phyloP scores from a whole-genome alignment of 257 asterid species.

The Nicotiana tomentosiformis region DNA sequence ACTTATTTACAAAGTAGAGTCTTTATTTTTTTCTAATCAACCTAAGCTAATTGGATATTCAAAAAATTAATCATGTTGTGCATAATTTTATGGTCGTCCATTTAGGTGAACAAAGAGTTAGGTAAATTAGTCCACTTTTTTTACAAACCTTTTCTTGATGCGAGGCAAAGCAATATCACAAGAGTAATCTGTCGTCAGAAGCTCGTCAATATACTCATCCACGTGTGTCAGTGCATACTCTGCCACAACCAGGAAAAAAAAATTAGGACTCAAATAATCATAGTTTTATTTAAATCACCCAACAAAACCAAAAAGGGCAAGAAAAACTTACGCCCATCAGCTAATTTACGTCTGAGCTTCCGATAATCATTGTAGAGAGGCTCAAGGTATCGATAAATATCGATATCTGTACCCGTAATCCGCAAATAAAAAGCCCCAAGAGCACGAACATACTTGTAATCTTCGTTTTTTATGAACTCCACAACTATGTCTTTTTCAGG shows the following conservation, averaged over 20 bases:
- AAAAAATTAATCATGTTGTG: background rate
- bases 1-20: background rate
- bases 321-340: constrained; percentile 58
- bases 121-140: no score
- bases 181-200: constrained; percentile 79
- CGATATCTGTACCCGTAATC: constrained; percentile 84
- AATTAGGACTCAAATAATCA: background rate
- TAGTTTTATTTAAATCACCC: background rate
- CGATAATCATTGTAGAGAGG: constrained; percentile 93
- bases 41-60: background rate
- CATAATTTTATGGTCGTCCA: background rate
- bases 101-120: background rate
- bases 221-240: constrained; percentile 75
- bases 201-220: constrained; percentile 84
- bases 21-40: background rate
- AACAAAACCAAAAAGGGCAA: background rate
- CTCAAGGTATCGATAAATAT: constrained; percentile 81
- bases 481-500: constrained; percentile 97
- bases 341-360: constrained; percentile 55
- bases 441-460: constrained; percentile 85
- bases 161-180: constrained; percentile 89
- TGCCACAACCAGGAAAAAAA: constrained; percentile 20
- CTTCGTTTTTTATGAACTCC: constrained; percentile 88
- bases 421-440: constrained; percentile 96
- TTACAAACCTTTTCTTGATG: constrained; percentile 60